Base-by-base conservation (phyloP, 139 green algal species). In the Chlorella sp. region DNA sequence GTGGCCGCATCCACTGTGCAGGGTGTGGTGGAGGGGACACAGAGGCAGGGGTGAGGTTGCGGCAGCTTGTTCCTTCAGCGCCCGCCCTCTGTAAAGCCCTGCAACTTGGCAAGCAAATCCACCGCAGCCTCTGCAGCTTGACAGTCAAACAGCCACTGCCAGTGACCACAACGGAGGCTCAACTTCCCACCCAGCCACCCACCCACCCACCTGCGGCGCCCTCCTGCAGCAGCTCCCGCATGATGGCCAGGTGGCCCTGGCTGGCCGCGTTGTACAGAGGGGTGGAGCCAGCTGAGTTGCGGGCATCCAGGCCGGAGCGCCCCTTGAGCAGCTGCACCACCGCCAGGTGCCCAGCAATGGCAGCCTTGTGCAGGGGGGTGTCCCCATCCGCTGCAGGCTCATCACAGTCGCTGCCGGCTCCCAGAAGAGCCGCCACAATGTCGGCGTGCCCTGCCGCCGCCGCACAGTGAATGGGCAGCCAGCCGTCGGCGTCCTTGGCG, bases 381-480 rank as follows among this genome's bases (percentile, higher is more conserved):
- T 89, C 84, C 21, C 88, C 88, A 32, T 89, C 85, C 18, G 51
- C 60, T 32, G 85, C 85, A 16, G 57, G 38, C 28, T 85, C 78
- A 16, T 89, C 85, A 25, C 32, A 68, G 15, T 85, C 76, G 56
- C 67, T 86, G 28, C 63, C 63, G 15, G 78, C 78, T 12, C 73
- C 70, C 70, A 93, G 79, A 65, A 93, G 76, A 18, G 65, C 57
- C 28, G 83, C n/a, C 38, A 89, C 84, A 36, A 91, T 64, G 26
- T 72, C 55, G 32, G 62, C 68, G 65, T 91, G 83, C 63, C 89
- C 85, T 30, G 72, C 84, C 39, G 80, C 73, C 7, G 87, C 71
- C 9, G 91, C 87, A 51, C 88, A 73, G 85, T 94, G 89, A 25
- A 94, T 78, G 55, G 90, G 73, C 47, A 88, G 88, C 89, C 89